Evolutionary conservation across 371 early-diverging fungal genomes (phyloP).

Genomic region (Rhizomucor pusillus): DNA sequence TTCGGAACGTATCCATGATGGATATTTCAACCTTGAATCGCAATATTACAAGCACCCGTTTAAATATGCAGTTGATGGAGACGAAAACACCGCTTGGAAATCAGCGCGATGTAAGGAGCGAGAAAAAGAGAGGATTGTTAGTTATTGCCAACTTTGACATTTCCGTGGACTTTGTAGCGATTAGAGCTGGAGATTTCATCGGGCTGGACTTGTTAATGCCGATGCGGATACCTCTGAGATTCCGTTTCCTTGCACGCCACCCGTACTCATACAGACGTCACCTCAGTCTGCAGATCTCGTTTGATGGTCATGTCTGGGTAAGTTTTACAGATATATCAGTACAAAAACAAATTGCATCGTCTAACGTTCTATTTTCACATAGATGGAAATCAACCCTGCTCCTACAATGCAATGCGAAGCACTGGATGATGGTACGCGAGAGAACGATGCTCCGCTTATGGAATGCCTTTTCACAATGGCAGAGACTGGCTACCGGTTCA

Average conservation of each 20-base stretch:
- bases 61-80: conserved; percentile 52
- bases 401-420: conserved; percentile 10
- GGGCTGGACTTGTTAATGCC: conserved; percentile 59
- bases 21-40: conserved; percentile 34
- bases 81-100: conserved; percentile 43
- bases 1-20: conserved; percentile 44
- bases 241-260: conserved; percentile 39
- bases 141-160: neutral
- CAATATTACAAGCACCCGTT: conserved; percentile 38
- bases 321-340: neutral
- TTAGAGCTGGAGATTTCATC: conserved; percentile 56
- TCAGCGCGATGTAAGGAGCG: conserved; percentile 29
- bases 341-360: neutral
- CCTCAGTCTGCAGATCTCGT: conserved; percentile 37
- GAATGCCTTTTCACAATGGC: conserved; percentile 38
- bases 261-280: conserved; percentile 29
- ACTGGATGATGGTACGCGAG: neutral
- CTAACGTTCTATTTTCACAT: neutral
- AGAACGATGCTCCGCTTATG: conserved; percentile 9
- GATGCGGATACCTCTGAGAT: conserved; percentile 47
- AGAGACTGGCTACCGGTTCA: conserved; percentile 48
- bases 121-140: conserved; percentile 11
- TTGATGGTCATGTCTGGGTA: conserved; percentile 48
- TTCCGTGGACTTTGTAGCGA: conserved; percentile 19
- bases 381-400: conserved; percentile 26